Evolutionary conservation across 768 basidiomycete species (phyloP), one percentile per base, ranked within the genome.

Genomic region (Daedaleopsis sinensis): DNA sequence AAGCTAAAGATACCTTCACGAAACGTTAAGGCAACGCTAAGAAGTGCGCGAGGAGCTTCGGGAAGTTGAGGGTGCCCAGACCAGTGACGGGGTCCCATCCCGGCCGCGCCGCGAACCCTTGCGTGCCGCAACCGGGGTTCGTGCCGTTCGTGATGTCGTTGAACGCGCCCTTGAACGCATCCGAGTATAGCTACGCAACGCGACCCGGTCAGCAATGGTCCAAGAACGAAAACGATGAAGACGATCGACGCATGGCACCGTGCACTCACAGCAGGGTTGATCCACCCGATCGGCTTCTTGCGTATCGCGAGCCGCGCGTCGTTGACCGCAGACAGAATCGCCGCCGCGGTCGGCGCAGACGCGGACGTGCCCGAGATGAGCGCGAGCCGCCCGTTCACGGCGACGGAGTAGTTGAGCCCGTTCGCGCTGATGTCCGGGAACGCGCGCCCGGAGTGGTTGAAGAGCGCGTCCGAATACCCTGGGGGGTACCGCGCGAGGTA

Each of bases 301-400:
- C 73, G 71, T 5, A 59, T 57, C 7, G 72, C 66, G 39, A 77
- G 50, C 16, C 69, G 69, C 18, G 68, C 70, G 56, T 74, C 76
- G 55, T 77, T 78, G 42, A 91, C 71, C 60, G 90, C 80, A 6
- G 88, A 79, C 12, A 90, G 75, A 44, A 91, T 74, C 15, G 79
- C 82, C 5, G 90, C 81, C 54, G 90, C 86, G 0, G 86, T 77
- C 0, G 89, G 90, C 12, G 85, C 66, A 1, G 88, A 71, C 1
- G 84, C 83, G 10, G 87, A 88, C 1, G 90, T 91, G 37, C 90
- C 90, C 0, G 74, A 80, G 49, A 84, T 77, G 3, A 70, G 66
- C 10, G 44, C 56, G 10, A 72, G 73, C 47, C 55, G 61, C 13
- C 73, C 73, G 32, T 73, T 59, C 21, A 73, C 56, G 4, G 69